Base-by-base conservation (phyloP, 2,329 filamentous ascomycete genomes). In the Raffaelea ambrosiae region DNA sequence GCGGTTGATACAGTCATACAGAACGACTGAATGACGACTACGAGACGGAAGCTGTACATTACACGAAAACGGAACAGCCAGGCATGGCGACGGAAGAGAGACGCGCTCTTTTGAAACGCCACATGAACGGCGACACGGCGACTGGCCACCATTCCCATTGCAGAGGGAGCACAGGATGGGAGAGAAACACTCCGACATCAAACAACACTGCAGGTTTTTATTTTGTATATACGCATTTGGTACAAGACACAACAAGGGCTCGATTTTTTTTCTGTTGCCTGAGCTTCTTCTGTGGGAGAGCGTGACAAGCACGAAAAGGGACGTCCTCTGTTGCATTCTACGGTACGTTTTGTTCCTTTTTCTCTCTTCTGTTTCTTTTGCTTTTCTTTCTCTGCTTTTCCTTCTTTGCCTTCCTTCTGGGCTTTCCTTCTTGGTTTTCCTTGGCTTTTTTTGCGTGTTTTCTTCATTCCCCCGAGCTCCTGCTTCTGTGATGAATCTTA, bases 401-500 rank as follows among this genome's bases (percentile, higher is more conserved):
- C n/a, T n/a, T n/a, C n/a, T n/a, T 29, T 16, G 5, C 13, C 22
- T 14, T 29, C 14, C 23, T 29, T 39, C 1, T 18, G 11, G 14
- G 4, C 18, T 40, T 26, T 14, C 21, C 46, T 16, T 23, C 21
- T 13, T n/a, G n/a, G n/a, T n/a, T n/a, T n/a, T n/a, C n/a, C n/a
- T n/a, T 29, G 8, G 5, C 13, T 18, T 14, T 29, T 8, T 26
- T 29, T 39, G 1, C 14, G 11, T 9, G 4, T 29, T 40, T 26
- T 14, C 21, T 40, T 16, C 23, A 16, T 13, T 5, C 35, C 35
- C 35, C 35, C 18, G 35, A 38, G 14, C 35, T 38, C 13, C 35
- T 29, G 26, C 13, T 38, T n/a, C 42, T 13, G 52, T 54, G 52
- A 54, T 54, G 52, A 54, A 33, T 41, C 44, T 35, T 29, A 10